Base-by-base conservation (phyloP, 2,329 filamentous ascomycete genomes). In the Zymoseptoria ardabiliae region DNA sequence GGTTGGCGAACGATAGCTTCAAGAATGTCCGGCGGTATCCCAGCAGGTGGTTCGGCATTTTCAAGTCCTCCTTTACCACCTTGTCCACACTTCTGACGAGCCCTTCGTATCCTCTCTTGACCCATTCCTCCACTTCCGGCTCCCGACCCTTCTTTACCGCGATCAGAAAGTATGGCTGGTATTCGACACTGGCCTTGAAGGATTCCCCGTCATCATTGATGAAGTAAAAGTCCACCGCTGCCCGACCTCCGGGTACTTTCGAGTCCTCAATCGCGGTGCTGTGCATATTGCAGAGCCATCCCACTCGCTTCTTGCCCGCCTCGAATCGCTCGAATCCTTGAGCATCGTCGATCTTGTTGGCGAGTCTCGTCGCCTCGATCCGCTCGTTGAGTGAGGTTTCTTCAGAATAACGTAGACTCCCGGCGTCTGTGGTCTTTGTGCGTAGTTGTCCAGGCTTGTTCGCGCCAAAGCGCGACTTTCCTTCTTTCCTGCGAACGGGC, bases 261-360 rank as follows among this genome's bases (percentile, higher is more conserved):
- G 92, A 83, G 72, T 97, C 93, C 73, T 96, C 79, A 52, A 99
- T 82, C 11, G 86, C 85, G 0, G 94, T 97, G 48, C 91, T 86
- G 72, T 96, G 90, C 78, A 97, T 90, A 71, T 97, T 99, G 68
- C 93, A 90, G 3, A 99, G 84, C 94, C 94, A 99, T 64, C 95
- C 92, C 54, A 89, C 84, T 71, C 86, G 89, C 76, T 88, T 91
- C 72, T 89, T 85, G 53, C 91, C 94, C 30, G 90, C 87, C 65
- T 99, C 95, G 73, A 92, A 97, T 55, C 93, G 88, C 35, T 87
- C 82, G 74, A 99, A 99, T 56, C 94, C 95, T 86, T 97, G 94
- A 63, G 84, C 82, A 78, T 97, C 94, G 78, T 99, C 95, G 72
- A 99, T 97, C 69, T 82, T 84, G 76, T 96, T 85, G 30, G 91